Conservation (phyloP, 2,329 filamentous ascomycete species). For the Hypocrella siamensis region DNA sequence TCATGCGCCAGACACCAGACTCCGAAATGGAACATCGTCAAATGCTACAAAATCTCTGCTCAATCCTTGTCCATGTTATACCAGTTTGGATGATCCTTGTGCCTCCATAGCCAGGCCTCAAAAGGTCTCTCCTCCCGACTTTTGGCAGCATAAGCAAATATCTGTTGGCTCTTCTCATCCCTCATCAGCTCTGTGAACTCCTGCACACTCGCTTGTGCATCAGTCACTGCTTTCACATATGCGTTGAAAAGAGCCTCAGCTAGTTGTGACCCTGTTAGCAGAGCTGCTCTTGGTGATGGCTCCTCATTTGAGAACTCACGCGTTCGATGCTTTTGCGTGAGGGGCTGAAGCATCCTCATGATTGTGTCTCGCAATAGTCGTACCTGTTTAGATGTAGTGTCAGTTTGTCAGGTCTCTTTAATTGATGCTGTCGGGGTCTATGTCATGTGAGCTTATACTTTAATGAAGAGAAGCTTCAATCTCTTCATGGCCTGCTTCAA, state of each 20-base stretch:
- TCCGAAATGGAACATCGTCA: background rate
- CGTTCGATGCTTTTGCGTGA: slow-evolving; percentile 31
- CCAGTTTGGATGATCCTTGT: slow-evolving; percentile 45
- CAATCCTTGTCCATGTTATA: slow-evolving; percentile 19
- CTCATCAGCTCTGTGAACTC: slow-evolving; percentile 32
- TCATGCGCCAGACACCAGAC: background rate
- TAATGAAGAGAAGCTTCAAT: slow-evolving; percentile 37
- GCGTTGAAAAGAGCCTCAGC: slow-evolving; percentile 32
- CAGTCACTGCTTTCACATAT: slow-evolving; percentile 30
- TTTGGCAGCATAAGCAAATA: slow-evolving; percentile 35
- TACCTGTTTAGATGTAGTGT: slow-evolving; percentile 9
- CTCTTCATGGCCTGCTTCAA: slow-evolving; percentile 32
- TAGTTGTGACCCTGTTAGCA: slow-evolving; percentile 12
- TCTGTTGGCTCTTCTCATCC: slow-evolving; percentile 28
- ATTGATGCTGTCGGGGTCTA: too few species aligned
- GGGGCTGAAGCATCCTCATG: slow-evolving; percentile 26
- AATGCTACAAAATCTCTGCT: slow-evolving; percentile 1
- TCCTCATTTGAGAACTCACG: slow-evolving; percentile 23
- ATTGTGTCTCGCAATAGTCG: slow-evolving; percentile 20
- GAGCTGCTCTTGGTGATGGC: background rate
- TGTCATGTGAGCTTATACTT: too few species aligned
- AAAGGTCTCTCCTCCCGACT: slow-evolving; percentile 38
- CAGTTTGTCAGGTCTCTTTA: slow-evolving; percentile 21
- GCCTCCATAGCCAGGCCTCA: slow-evolving; percentile 43
- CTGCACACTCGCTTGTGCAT: slow-evolving; percentile 33